Evolutionary conservation across 371 early-diverging fungal genomes (phyloP).

Genomic region (Mortierella sp.): DNA sequence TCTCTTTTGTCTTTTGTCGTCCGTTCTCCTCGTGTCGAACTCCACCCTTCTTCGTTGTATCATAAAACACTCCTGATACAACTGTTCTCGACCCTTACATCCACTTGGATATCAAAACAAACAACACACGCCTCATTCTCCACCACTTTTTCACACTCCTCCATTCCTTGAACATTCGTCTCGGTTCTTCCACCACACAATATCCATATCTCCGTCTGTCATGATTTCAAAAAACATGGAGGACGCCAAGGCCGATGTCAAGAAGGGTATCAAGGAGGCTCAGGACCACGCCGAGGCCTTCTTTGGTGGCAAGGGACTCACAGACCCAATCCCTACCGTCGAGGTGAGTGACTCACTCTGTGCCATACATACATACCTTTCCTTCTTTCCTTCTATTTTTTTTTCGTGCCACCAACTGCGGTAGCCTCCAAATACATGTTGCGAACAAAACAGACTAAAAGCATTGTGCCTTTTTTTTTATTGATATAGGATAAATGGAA

Average conservation of each 20-base stretch:
- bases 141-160: neutral
- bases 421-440: slow-evolving; percentile 14
- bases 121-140: neutral
- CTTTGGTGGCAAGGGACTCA: slow-evolving; percentile 66
- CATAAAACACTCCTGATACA: neutral
- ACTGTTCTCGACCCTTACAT: neutral
- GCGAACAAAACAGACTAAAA: neutral
- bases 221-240: slow-evolving; percentile 51
- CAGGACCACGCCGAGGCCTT: slow-evolving; percentile 47
- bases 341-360: slow-evolving; percentile 63
- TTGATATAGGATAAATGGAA: slow-evolving; percentile 95
- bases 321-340: slow-evolving; percentile 72
- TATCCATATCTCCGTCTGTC: slow-evolving; percentile 1
- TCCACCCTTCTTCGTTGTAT: neutral
- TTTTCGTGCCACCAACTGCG: slow-evolving; percentile 24
- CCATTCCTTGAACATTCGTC: neutral
- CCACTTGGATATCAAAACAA: neutral
- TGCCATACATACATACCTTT: neutral
- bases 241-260: slow-evolving; percentile 55
- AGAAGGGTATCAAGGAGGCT: slow-evolving; percentile 46
- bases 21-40: slow-evolving; percentile 7
- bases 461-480: neutral
- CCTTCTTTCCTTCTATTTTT: neutral
- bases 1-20: neutral
- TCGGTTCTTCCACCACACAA: neutral